phyloP scores from a whole-genome alignment of 192 early-diverging fungal genomes.

The Endogone sp. region DNA sequence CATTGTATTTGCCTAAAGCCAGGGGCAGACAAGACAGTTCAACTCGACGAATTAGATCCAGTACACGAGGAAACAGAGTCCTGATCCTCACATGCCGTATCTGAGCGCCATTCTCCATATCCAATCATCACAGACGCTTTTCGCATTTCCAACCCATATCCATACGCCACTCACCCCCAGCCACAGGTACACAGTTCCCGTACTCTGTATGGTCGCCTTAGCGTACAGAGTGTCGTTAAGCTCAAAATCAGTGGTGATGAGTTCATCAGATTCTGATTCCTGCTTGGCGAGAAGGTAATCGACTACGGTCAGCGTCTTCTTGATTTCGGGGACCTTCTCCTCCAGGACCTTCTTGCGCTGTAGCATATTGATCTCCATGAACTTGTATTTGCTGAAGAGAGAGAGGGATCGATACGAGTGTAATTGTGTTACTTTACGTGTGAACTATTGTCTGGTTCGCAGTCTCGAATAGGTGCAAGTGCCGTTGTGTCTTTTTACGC shows the following conservation, averaged over 20 bases:
- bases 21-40: slow-evolving; percentile 1
- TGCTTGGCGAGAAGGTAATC: slow-evolving; percentile 56
- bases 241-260: slow-evolving; percentile 83
- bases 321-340: slow-evolving; percentile 93
- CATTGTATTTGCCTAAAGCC: slow-evolving; percentile 97
- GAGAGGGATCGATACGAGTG: background rate
- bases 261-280: slow-evolving; percentile 51
- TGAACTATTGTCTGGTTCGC: too few species aligned
- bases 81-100: background rate
- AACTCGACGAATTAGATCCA: too few species aligned
- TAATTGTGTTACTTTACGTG: too few species aligned
- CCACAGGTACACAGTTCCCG: slow-evolving; percentile 88
- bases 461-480: too few species aligned
- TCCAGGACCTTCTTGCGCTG: slow-evolving; percentile 82
- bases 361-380: slow-evolving; percentile 91
- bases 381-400: slow-evolving; percentile 89
- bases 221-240: slow-evolving; percentile 95
- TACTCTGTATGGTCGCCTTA: slow-evolving; percentile 71
- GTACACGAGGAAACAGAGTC: slow-evolving; percentile 1
- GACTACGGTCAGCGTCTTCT: slow-evolving; percentile 88
- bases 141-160: too few species aligned
- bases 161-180: slow-evolving; percentile 90
- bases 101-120: slow-evolving; percentile 3
- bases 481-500: too few species aligned
- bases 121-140: slow-evolving; percentile 5